Conservation (phyloP, 768 basidiomycete species). For the Cystobasidium tubakii region DNA sequence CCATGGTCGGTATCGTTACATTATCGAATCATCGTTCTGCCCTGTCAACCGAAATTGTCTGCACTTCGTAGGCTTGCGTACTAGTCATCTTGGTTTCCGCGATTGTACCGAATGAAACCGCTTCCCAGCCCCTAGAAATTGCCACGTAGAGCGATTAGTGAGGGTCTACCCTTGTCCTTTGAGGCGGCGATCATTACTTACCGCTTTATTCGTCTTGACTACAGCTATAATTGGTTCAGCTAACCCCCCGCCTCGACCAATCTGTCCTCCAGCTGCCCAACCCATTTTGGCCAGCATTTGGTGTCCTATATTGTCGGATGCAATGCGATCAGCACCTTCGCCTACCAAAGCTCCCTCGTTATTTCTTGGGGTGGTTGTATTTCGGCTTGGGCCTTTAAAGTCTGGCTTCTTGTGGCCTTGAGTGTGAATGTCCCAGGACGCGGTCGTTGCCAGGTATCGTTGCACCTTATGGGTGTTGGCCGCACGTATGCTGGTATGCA, state of each 20-base stretch:
- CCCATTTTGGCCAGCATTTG: slow-evolving; percentile 28
- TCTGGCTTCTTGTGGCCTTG: background rate
- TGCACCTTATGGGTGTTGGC: slow-evolving; percentile 20
- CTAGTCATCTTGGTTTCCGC: background rate
- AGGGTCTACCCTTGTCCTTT: too few species aligned
- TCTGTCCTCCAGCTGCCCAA: slow-evolving; percentile 23
- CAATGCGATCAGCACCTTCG: slow-evolving; percentile 27
- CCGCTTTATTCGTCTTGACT: slow-evolving; percentile 31
- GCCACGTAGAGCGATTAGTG: too few species aligned
- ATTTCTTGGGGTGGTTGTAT: background rate
- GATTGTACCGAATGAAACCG: slow-evolving; percentile 27
- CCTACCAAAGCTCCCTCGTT: slow-evolving; percentile 27
- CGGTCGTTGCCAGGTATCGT: slow-evolving; percentile 22
- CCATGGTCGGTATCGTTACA: too few species aligned
- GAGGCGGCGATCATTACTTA: too few species aligned
- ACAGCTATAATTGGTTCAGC: slow-evolving; percentile 18
- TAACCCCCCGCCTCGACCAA: slow-evolving; percentile 21
- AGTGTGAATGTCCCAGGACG: slow-evolving; percentile 14
- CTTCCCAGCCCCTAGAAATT: slow-evolving; percentile 8
- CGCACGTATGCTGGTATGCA: background rate
- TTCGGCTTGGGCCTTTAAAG: background rate
- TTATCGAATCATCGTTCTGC: too few species aligned
- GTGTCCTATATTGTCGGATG: slow-evolving; percentile 23
- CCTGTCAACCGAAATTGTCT: too few species aligned
- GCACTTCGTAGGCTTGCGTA: background rate